Evolutionary conservation across 345 rosid species (phyloP), one percentile per base, ranked within the genome.

Genomic region (Citrus hindsii): DNA sequence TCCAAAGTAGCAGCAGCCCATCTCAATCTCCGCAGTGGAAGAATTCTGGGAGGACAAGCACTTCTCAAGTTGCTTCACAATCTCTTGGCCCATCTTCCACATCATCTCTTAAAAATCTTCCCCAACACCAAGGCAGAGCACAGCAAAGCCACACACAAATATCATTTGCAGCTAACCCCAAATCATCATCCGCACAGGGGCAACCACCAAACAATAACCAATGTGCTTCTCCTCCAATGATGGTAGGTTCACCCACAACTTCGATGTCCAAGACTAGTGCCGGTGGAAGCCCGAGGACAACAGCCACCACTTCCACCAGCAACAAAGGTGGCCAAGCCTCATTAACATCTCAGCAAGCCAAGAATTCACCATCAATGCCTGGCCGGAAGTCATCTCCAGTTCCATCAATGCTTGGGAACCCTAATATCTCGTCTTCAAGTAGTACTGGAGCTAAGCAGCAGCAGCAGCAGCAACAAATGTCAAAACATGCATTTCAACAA

Each of bases 281-380:
- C 7, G 90, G 98, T 60, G 99, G 97, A 71, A 94, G 98, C 82
- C 99, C 98, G 27, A 88, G 95, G 82, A 92, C 97, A 64, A 86
- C 88, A 27, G 79, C 88, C 65, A 84, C 95, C 10, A 75, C 89
- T 9, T 88, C 97, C 33, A 78, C 90, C 0, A 85, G 83, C 76
- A 92, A 90, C 83, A 97, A 93, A 82, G 80, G 84, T 73, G 91
- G 90, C 60, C 99, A 92, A 80, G 84, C 89, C 76, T 87, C 84
- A 3, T 76, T 91, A 40, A 84, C 95, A 35, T 83, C 94, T 40
- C 98, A 92, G 82, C 97, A 90, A 69, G 79, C 81, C 7, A 96
- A 92, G 88, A 91, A 83, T 79, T 83, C 91, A 3, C 88, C 86
- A 37, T 70, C 97, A 37, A 76, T 86, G 71, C 80, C 93, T 6